phyloP scores from a whole-genome alignment of 805 yeast genomes.

The Candida nonsorbophila region DNA sequence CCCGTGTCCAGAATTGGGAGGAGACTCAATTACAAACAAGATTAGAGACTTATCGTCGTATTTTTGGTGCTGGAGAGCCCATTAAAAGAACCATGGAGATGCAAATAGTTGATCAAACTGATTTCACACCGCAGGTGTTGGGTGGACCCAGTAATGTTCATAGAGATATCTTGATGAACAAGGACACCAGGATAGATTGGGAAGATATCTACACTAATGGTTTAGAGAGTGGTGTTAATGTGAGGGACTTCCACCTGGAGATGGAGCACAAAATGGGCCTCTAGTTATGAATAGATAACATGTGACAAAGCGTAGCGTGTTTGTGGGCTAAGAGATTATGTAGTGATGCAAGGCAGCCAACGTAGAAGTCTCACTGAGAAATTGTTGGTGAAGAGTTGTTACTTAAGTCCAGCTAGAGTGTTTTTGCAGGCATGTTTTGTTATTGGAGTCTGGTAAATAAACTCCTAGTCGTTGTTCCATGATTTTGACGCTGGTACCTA shows the following conservation, averaged over 20 bases:
- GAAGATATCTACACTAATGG: slow-evolving; percentile 79
- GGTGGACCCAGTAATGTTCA: slow-evolving; percentile 62
- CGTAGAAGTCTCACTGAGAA: no score
- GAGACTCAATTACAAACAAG: slow-evolving; percentile 62
- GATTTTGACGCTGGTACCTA: no score
- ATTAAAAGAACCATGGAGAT: slow-evolving; percentile 88
- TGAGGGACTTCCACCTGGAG: slow-evolving; percentile 62
- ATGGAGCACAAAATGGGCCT: slow-evolving; percentile 62
- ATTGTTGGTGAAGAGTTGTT: no score
- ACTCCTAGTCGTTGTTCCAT: no score
- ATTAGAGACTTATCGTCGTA: slow-evolving; percentile 72
- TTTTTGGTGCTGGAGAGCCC: slow-evolving; percentile 93
- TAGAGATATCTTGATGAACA: slow-evolving; percentile 71
- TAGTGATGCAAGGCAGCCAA: no score
- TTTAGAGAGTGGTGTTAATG: slow-evolving; percentile 33
- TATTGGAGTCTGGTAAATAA: no score
- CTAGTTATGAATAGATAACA: slow-evolving; percentile 12
- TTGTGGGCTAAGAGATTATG: no score
- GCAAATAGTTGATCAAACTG: slow-evolving; percentile 62
- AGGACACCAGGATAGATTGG: slow-evolving; percentile 82
- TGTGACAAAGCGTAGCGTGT: no score
- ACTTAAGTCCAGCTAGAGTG: no score
- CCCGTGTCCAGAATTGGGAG: slow-evolving; percentile 76
- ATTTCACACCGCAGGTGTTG: slow-evolving; percentile 58
- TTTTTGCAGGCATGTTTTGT: no score